Evolutionary conservation across 1,284 basidiomycete genomes (phyloP), one percentile per base, ranked within the genome.

Genomic region (Malassezia furfur): DNA sequence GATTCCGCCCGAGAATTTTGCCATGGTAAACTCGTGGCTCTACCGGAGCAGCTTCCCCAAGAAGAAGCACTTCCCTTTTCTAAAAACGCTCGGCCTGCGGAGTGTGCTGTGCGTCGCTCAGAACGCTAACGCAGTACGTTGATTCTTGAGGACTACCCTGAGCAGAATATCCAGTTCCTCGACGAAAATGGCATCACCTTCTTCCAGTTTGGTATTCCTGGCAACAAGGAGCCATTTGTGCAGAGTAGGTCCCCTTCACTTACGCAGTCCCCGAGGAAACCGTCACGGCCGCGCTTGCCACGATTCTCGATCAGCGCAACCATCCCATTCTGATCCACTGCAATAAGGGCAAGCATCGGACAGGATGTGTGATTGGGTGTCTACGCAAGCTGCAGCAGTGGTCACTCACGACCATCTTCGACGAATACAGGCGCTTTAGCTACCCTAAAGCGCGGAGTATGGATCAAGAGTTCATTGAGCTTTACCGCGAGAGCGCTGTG

Each of bases 321-420:
- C 79, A 80, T 56, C 80, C 80, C 1, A 75, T 81, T 28, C 66
- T 81, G 32, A 80, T 81, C 17, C 80, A 81, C 62, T 81, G 80
- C 72, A 81, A 81, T 72, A 81, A 81, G 68, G 80, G 80, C 52
- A 81, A 81, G 50, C 80, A 81, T 57, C 76, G 80, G 1, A 81
- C 80, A 0, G 80, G 80, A 1, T 81, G 80, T 61, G 67, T 81
- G 28, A 77, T 81, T 7, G 80, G 80, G 4, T 81, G 80, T 62
- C 72, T 81, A 9, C 70, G 80, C 2, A 77, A 80, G 41, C 62
- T 80, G 8, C 80, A 81, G 61, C 75, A 77, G 14, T 81, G 80
- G 80, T 78, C 78, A 31, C 67, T 80, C 15, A 79, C 79, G 0
- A 77, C 78, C 1, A 80, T 80, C 47, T 80, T 81, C 55, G 80